Base-by-base conservation (phyloP, 169 alveolate species). In the Cystoisospora suis region DNA sequence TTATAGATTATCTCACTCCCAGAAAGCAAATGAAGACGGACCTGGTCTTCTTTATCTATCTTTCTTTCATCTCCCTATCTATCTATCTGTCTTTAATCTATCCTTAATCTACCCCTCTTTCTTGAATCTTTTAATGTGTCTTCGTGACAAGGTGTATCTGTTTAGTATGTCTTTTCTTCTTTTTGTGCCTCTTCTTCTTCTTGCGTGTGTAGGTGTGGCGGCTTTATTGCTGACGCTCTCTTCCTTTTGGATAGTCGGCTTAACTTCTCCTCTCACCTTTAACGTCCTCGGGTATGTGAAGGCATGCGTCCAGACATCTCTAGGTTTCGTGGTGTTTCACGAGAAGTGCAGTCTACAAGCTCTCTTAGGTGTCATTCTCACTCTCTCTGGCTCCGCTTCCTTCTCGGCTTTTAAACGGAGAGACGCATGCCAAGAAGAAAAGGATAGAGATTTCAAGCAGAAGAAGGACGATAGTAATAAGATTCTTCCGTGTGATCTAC, bases 261-360 rank as follows among this genome's bases (percentile, higher is more conserved):
- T 83, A 40, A 90, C 94, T 7, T 72, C 91, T 3, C 91, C 94
- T 23, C 70, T 94, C 49, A 86, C 96, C 44, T 94, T 94, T 86
- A 90, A 91, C 77, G 90, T 94, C n/a, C 87, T 91, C 17, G 96
- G 96, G 0, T 89, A 86, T 87, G 91, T 81, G 49, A 94, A 94
- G 79, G 86, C 95, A 32, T 87, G 94, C 40, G 91, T 94, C 29
- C 96, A 94, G 86, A 86, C 94, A 23, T 85, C 88, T 3, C 94
- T 94, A 20, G 96, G 95, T 4, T 85, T 94, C 47, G 69, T 90
- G 23, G 49, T 94, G 34, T 75, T 93, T 58, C 92, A 87, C 29
- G 95, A 94, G 72, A 72, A 79, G 59, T 88, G 88, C 72, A 90
- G 90, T 27, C 86, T 44, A n/a, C 53, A 87, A 40, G 49, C 94